phyloP scores from a whole-genome alignment of 495 filamentous ascomycete genomes.

The Pyronema domesticum region DNA sequence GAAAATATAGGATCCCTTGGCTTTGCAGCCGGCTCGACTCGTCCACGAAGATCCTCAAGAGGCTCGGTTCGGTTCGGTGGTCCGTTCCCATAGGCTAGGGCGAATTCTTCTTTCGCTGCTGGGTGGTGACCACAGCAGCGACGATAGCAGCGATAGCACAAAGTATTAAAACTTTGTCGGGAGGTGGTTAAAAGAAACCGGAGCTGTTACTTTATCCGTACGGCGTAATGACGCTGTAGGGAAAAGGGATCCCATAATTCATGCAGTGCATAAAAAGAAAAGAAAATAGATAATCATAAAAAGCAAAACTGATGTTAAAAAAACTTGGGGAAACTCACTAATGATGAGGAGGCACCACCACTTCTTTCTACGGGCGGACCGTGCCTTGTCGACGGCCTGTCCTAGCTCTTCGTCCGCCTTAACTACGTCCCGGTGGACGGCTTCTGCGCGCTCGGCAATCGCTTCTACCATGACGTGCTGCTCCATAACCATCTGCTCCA shows the following conservation, averaged over 20 bases:
- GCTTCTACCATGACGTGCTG: conserved; percentile 59
- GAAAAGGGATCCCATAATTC: conserved; percentile 9
- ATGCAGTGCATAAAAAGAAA: background rate
- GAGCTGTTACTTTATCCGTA: background rate
- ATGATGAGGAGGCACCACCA: conserved; percentile 82
- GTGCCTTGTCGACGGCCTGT: conserved; percentile 60
- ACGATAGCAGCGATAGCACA: conserved; percentile 7
- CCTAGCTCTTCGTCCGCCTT: conserved; percentile 66
- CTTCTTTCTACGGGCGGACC: conserved; percentile 77
- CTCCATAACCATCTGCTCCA: conserved; percentile 63
- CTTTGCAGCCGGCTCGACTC: no score
- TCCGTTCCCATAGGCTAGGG: no score
- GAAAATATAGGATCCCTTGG: no score
- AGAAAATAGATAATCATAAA: background rate
- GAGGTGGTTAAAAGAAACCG: background rate
- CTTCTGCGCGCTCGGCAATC: conserved; percentile 67
- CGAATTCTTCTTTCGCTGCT: conserved; percentile 1
- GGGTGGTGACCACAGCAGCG: conserved; percentile 10
- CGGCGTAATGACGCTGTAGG: conserved; percentile 12
- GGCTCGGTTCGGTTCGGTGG: no score
- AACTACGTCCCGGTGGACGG: conserved; percentile 57
- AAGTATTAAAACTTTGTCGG: background rate
- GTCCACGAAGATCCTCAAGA: no score
- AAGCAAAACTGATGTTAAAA: conserved; percentile 2
- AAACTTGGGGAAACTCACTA: conserved; percentile 37